Base-by-base conservation (phyloP, 2,329 filamentous ascomycete species). In the Aphanocladium album region DNA sequence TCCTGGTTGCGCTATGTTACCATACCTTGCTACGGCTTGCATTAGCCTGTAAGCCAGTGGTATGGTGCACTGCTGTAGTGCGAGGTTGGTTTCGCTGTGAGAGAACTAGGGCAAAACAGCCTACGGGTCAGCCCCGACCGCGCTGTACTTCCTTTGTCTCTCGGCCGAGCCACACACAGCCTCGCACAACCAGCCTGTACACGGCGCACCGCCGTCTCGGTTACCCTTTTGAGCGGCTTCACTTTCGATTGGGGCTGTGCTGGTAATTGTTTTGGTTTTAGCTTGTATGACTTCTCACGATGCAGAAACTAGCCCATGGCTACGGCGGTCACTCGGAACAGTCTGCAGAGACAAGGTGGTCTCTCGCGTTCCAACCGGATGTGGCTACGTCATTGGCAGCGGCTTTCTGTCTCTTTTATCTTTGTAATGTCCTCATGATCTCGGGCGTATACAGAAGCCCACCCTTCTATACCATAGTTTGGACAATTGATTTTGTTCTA, bases 111-210 rank as follows among this genome's bases (percentile, higher is more conserved):
- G 27, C 43, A 41, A 59, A 52, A 59, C 56, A 59, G 56, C 56
- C 56, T 52, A 52, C 35, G 9, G 37, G 47, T 52, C 27, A 58
- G 56, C 56, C 56, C 46, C n/a, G 46, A 25, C 23, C 27, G 3
- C 39, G 21, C 33, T 51, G n/a, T 19, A 16, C 30, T 14, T 43
- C 37, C 51, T 30, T 30, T 19, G 17, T 37, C 25, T 57, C 56
- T 59, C 56, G 56, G 56, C 56, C 56, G 56, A 52, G 56, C 47
- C 46, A 39, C 56, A 30, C 56, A 59, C 56, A 59, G 55, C 55
- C 55, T 57, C 55, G 50, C 23, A 16, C 41, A 27, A 39, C 33
- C 7, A 17, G 35, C 30, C 27, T 35, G n/a, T 39, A 12, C 54
- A 35, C 17, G 25, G n/a, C 55, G 16, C 19, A 25, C 17, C 14